These are phyloP conservation scores for Aspergillus leporis DNA, from an alignment of 495 filamentous ascomycete species.

Conservation along the genomic window DNA sequence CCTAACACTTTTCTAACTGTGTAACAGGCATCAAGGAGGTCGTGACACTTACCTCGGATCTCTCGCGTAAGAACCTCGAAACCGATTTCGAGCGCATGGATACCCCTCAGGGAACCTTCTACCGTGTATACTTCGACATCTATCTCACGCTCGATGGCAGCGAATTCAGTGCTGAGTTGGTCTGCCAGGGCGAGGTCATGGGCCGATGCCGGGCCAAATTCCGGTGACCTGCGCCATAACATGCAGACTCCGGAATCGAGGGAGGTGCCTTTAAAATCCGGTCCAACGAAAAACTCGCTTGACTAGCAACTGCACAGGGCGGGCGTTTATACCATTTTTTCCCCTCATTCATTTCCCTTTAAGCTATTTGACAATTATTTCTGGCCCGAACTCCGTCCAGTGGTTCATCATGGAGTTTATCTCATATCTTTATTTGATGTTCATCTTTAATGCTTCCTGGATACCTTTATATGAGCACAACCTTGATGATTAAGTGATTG, in stretches of 20 bases:
- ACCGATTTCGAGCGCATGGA: slow-evolving; percentile 99
- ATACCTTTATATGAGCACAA: slow-evolving; percentile 20
- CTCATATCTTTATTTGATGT: neutral
- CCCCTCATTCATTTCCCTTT: slow-evolving; percentile 2
- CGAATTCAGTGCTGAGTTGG: slow-evolving; percentile 96
- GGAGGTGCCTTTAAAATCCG: neutral
- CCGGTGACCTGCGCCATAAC: slow-evolving; percentile 35
- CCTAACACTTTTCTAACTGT: slow-evolving; percentile 6
- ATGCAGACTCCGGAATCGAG: neutral
- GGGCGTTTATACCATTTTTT: slow-evolving; percentile 21
- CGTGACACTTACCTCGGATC: slow-evolving; percentile 93
- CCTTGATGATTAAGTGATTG: slow-evolving; percentile 11
- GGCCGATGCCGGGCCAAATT: slow-evolving; percentile 92
- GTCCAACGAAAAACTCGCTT: slow-evolving; percentile 2
- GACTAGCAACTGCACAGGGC: slow-evolving; percentile 24
- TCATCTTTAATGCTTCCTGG: slow-evolving; percentile 9
- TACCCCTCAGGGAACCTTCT: slow-evolving; percentile 97
- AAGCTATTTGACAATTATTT: neutral
- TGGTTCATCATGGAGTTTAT: neutral
- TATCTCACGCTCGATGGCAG: slow-evolving; percentile 96
- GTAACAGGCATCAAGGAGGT: slow-evolving; percentile 94
- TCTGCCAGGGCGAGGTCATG: slow-evolving; percentile 99
- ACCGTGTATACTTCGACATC: slow-evolving; percentile 78
- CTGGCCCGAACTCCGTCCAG: neutral
- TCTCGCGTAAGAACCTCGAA: slow-evolving; percentile 96